phyloP scores from a whole-genome alignment of 2,329 filamentous ascomycete species.

The Calonectria montana region DNA sequence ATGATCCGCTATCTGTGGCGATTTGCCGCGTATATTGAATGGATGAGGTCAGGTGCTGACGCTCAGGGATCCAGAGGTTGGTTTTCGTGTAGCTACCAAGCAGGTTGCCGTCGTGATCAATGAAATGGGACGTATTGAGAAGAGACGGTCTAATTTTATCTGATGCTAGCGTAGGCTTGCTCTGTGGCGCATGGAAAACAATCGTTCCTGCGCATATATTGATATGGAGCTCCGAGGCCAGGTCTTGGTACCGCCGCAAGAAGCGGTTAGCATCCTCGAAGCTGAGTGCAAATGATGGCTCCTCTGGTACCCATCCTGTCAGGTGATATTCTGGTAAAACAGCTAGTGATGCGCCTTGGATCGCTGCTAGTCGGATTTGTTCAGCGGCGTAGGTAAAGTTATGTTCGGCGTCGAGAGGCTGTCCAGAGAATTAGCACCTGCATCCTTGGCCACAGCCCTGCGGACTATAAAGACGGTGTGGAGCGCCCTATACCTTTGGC shows the following conservation, averaged over 20 bases:
- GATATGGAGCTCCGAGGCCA: conserved; percentile 74
- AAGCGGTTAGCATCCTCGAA: conserved; percentile 65
- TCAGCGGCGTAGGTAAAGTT: conserved; percentile 32
- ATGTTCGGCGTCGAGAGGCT: conserved; percentile 37
- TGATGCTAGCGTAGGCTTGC: conserved; percentile 56
- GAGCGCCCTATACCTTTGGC: conserved; percentile 30
- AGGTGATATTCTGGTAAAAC: conserved; percentile 81
- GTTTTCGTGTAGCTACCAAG: conserved; percentile 78
- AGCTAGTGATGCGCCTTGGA: conserved; percentile 57
- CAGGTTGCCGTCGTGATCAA: conserved; percentile 70
- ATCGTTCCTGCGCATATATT: conserved; percentile 83
- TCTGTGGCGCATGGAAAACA: conserved; percentile 51
- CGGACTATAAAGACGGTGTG: neutral
- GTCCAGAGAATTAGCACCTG: conserved; percentile 1
- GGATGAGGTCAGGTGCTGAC: conserved; percentile 60
- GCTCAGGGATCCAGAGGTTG: conserved; percentile 80
- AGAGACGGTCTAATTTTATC: conserved; percentile 62
- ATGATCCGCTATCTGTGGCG: conserved; percentile 54
- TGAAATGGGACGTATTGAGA: conserved; percentile 75
- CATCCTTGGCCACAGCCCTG: neutral
- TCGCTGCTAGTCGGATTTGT: conserved; percentile 31
- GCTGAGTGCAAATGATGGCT: conserved; percentile 66
- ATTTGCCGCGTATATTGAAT: conserved; percentile 46
- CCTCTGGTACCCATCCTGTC: conserved; percentile 76
- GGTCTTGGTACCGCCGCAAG: conserved; percentile 67